A percentile compares a stretch with the other conserved stretches of the same genome.
Evolutionary conservation across 371 early-diverging fungal genomes (phyloP).

Genomic region (Lichtheimia ornata): DNA sequence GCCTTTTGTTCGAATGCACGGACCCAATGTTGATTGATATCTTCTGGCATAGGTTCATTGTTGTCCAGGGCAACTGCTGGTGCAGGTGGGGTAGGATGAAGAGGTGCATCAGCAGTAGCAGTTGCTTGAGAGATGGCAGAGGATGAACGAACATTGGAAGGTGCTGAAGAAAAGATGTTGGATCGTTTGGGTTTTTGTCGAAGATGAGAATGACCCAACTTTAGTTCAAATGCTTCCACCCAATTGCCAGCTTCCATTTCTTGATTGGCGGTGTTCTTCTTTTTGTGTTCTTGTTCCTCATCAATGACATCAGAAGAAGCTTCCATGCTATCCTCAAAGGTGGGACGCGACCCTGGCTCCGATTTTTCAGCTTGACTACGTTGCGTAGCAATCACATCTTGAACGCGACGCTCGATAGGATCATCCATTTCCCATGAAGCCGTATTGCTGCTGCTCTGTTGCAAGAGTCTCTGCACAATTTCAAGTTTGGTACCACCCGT

Average conservation of each 20-base stretch:
- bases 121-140: not conserved
- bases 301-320: not conserved
- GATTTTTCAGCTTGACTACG: conserved; percentile 2
- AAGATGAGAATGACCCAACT: conserved; percentile 10
- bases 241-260: conserved; percentile 12
- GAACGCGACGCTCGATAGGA: not conserved
- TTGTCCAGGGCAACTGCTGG: not conserved
- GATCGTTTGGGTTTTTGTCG: conserved; percentile 3
- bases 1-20: conserved; percentile 21
- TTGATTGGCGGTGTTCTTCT: not conserved
- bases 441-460: not conserved
- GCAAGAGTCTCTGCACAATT: conserved; percentile 16
- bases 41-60: conserved; percentile 11
- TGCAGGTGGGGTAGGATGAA: not conserved
- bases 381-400: conserved; percentile 4
- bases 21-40: conserved; percentile 16
- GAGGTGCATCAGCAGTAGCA: conserved; percentile 2
- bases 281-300: not conserved
- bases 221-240: conserved; percentile 25
- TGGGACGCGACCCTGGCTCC: not conserved
- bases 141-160: not conserved
- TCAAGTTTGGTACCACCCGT: conserved; percentile 17
- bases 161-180: conserved; percentile 1
- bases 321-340: not conserved
- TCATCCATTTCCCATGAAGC: not conserved